Conservation (phyloP, 108 stramenopile species). For the Cyclotella atomus region DNA sequence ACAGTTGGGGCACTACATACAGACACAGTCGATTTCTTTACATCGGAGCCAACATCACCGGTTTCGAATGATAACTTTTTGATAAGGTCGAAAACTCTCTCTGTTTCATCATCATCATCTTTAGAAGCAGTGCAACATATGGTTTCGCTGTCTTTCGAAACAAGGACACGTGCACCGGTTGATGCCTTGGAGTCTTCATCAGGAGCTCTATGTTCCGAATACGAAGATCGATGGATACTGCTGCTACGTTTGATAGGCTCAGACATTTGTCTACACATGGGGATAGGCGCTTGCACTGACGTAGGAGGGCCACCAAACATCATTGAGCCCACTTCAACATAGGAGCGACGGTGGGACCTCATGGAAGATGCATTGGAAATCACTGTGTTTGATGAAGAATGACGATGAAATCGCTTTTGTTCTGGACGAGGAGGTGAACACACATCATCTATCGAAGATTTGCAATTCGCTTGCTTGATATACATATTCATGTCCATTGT, state of each 20-base stretch:
- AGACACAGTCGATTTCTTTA: constrained; percentile 9
- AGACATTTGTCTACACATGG: background rate
- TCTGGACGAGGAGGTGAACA: background rate
- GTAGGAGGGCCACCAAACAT: background rate
- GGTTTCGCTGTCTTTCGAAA: background rate
- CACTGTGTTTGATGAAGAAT: constrained; percentile 13
- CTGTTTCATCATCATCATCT: background rate
- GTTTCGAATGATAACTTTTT: constrained; percentile 23
- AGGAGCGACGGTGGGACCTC: constrained; percentile 20
- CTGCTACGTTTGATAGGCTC: background rate
- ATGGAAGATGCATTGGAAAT: constrained; percentile 23
- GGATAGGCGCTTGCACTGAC: background rate
- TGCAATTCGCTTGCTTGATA: background rate
- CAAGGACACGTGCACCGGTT: background rate
- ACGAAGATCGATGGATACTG: background rate
- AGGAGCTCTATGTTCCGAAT: background rate
- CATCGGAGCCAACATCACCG: background rate
- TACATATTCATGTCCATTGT: background rate
- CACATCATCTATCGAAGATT: background rate
- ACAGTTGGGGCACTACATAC: constrained; percentile 1
- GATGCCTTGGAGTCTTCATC: background rate
- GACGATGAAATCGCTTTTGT: background rate
- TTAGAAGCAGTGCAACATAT: background rate
- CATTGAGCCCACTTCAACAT: constrained; percentile 28
- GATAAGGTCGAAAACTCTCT: constrained; percentile 17